Conservation (phyloP, 257 asterid genomes). For the Nicotiana attenuata region DNA sequence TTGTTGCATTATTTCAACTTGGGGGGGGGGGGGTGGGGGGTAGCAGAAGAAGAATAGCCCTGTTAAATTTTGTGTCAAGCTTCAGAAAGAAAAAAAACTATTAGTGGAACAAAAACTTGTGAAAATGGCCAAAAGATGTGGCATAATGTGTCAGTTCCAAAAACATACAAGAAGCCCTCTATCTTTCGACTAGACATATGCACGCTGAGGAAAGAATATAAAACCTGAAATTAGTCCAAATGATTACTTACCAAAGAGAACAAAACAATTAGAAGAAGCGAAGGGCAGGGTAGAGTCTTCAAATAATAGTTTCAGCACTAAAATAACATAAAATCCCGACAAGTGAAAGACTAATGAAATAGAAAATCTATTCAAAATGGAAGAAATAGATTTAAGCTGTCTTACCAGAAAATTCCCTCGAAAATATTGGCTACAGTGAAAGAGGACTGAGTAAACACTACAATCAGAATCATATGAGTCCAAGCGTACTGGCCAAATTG, state of each 20-base stretch:
- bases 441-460: slow-evolving; percentile 71
- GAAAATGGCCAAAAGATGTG: neutral
- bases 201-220: neutral
- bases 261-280: neutral
- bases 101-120: neutral
- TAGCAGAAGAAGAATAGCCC: neutral
- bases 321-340: neutral
- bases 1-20: neutral
- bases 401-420: slow-evolving; percentile 82
- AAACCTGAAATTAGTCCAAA: slow-evolving; percentile 1
- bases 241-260: neutral
- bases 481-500: slow-evolving; percentile 90
- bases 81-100: neutral
- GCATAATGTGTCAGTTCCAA: neutral
- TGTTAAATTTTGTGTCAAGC: neutral
- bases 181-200: neutral
- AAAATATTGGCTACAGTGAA: slow-evolving; percentile 77
- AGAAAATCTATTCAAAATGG: neutral
- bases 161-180: neutral
- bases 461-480: slow-evolving; percentile 83
- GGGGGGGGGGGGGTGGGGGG: too few species aligned
- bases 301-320: neutral
- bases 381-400: neutral
- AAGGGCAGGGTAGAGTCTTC: neutral
- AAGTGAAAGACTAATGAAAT: neutral